phyloP scores from a whole-genome alignment of 208 protist genomes.

The Balamuthia mandrillaris region DNA sequence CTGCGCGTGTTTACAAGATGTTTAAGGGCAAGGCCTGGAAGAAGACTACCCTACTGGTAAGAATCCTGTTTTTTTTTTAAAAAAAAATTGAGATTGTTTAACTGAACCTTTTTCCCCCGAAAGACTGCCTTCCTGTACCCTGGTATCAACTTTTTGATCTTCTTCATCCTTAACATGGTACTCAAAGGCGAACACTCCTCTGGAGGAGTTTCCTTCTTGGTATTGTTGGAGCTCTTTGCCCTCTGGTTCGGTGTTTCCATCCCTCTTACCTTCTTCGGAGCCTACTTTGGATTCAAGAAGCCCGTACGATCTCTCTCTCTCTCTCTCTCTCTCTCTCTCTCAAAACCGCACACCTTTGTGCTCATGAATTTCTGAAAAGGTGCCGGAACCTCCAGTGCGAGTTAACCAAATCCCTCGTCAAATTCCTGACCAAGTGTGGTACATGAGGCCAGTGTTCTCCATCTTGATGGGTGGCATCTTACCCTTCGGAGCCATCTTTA shows the following conservation, averaged over 20 bases:
- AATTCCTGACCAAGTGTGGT: slow-evolving; percentile 85
- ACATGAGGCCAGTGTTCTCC: slow-evolving; percentile 75
- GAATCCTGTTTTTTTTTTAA: background rate
- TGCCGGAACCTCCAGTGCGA: slow-evolving; percentile 78
- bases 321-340: background rate
- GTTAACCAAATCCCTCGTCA: slow-evolving; percentile 93
- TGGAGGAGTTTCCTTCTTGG: slow-evolving; percentile 68
- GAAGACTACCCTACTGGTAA: slow-evolving; percentile 70
- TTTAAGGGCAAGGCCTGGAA: slow-evolving; percentile 81
- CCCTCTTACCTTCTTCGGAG: slow-evolving; percentile 91
- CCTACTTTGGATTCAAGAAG: slow-evolving; percentile 87
- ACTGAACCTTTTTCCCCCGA: background rate
- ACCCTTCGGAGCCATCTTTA: slow-evolving; percentile 94
- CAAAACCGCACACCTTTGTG: background rate
- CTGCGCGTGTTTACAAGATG: slow-evolving; percentile 82
- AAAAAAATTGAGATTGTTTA: too few relatives aligned
- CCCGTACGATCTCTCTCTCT: slow-evolving; percentile 8
- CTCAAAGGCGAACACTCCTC: slow-evolving; percentile 70
- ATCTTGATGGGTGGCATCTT: slow-evolving; percentile 87
- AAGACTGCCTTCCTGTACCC: slow-evolving; percentile 74
- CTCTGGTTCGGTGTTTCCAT: slow-evolving; percentile 88
- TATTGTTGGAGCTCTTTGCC: slow-evolving; percentile 54
- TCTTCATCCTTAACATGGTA: slow-evolving; percentile 82
- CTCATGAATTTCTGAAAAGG: too few relatives aligned
- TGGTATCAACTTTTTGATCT: slow-evolving; percentile 77